Base-by-base conservation (phyloP, 2,329 filamentous ascomycete genomes). In the Penicillium sp. region DNA sequence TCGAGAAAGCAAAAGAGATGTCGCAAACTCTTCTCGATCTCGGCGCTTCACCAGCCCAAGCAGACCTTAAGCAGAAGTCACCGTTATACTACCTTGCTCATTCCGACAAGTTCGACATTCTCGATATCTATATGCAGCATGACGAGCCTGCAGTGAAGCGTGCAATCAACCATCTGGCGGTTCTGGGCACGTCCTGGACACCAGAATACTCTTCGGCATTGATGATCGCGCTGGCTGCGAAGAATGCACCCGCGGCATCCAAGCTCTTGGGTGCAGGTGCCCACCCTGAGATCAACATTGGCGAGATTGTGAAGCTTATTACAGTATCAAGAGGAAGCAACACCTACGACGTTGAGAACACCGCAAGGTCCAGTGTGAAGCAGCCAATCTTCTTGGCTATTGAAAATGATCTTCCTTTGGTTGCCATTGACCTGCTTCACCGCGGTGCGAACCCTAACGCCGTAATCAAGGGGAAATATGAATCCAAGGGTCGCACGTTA, bases 31-130 rank as follows among this genome's bases (percentile, higher is more conserved):
- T 95, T 9, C 73, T 95, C 31, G 79, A 82, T 44, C 79, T 91
- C 2, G 90, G 90, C 1, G 89, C 89, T 2, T 88, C 87, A 1
- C 85, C 81, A 34, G 83, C 87, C 0, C 90, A 94, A 69, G 89
- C 86, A 0, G 89, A 93, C 60, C 67, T 82, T 35, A 75, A 81
- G 9, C 81, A 85, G 4, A 75, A 79, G 31, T 91, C 89, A 2
- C 84, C 82, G 0, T 79, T 95, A 56, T 83, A 90, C 57, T 83
- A 83, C 56, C 83, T 84, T 52, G 79, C 87, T 1, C 75, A 79
- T n/a, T 71, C 76, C 18, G 76, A 80, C 3, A 78, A 81, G 37
- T 59, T 55, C 5, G 72, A 76, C 3, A 61, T 81, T 25, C 58
- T 82, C 3, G 68, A 79, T 8, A 64, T 71, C 0, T 68, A 80